Percentiles rank a stretch among this genome's conserved stretches.
Evolutionary conservation across 345 rosid genomes (phyloP).

Genomic region (Camelina hispida): DNA sequence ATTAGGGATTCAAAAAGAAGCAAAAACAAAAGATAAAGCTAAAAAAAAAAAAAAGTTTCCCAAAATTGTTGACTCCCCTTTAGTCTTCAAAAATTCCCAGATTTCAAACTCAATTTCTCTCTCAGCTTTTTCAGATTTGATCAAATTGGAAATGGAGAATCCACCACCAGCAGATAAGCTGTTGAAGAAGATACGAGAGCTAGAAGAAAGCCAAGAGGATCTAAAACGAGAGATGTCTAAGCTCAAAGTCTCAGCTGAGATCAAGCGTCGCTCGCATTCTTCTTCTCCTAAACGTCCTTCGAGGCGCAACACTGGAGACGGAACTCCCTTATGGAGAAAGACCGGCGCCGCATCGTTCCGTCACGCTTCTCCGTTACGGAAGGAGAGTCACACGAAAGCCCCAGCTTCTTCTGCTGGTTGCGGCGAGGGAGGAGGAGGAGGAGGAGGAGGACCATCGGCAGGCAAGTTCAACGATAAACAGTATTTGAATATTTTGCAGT

Average conservation of each 20-base stretch:
- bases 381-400: constrained; percentile 56
- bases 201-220: constrained; percentile 85
- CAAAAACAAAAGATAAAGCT: constrained; percentile 36
- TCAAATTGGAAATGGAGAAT: constrained; percentile 53
- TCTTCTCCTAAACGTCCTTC: constrained; percentile 68
- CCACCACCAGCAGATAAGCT: constrained; percentile 76
- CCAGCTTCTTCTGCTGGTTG: not conserved
- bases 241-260: constrained; percentile 51
- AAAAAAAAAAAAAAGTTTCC: constrained; percentile 19
- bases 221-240: constrained; percentile 76
- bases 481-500: constrained; percentile 91
- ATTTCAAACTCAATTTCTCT: constrained; percentile 22
- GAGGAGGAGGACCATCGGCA: constrained; percentile 56
- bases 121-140: constrained; percentile 27
- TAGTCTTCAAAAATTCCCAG: not conserved
- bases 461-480: constrained; percentile 78
- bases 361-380: constrained; percentile 87
- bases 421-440: not conserved
- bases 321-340: constrained; percentile 53
- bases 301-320: constrained; percentile 47
- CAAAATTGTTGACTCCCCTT: too few species aligned
- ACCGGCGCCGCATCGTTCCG: constrained; percentile 69
- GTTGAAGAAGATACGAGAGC: constrained; percentile 77
- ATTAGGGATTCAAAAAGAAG: not conserved
- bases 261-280: constrained; percentile 79